Evolutionary conservation across 1,139 yeast species (phyloP).

Genomic region (Blastobotrys serpentis): DNA sequence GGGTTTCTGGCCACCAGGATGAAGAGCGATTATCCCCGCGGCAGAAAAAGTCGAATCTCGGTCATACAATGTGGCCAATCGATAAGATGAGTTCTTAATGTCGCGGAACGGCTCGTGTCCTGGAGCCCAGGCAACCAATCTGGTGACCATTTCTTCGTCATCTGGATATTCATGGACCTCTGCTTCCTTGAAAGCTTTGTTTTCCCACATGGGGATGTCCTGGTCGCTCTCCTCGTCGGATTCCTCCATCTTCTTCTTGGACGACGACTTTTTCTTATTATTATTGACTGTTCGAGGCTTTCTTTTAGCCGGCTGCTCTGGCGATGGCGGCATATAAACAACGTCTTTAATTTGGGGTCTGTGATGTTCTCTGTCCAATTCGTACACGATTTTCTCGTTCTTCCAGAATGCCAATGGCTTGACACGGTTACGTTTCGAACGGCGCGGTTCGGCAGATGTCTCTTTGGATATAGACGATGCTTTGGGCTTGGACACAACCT

Average conservation of each 20-base stretch:
- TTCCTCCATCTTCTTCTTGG: too few species aligned
- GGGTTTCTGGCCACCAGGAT: slow-evolving; percentile 56
- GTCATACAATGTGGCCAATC: slow-evolving; percentile 66
- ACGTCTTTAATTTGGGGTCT: slow-evolving; percentile 24
- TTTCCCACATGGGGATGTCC: slow-evolving; percentile 12
- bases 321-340: slow-evolving; percentile 15
- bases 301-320: slow-evolving; percentile 10
- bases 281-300: slow-evolving; percentile 2
- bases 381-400: slow-evolving; percentile 71
- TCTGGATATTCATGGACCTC: slow-evolving; percentile 52
- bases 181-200: slow-evolving; percentile 52
- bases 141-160: slow-evolving; percentile 44
- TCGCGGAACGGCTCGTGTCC: slow-evolving; percentile 51
- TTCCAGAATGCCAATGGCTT: slow-evolving; percentile 85
- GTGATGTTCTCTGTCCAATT: slow-evolving; percentile 39
- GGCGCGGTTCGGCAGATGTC: too few species aligned
- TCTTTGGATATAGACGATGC: too few species aligned
- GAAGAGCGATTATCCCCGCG: slow-evolving; percentile 71
- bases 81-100: slow-evolving; percentile 55
- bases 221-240: slow-evolving; percentile 18
- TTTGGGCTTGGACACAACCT: slow-evolving; percentile 17
- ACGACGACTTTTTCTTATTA: slow-evolving; percentile 8
- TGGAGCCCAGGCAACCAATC: slow-evolving; percentile 70
- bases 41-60: slow-evolving; percentile 67
- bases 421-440: slow-evolving; percentile 63